Conservation (phyloP, 2,329 filamentous ascomycete genomes). For the Emergomyces pasteurianus region DNA sequence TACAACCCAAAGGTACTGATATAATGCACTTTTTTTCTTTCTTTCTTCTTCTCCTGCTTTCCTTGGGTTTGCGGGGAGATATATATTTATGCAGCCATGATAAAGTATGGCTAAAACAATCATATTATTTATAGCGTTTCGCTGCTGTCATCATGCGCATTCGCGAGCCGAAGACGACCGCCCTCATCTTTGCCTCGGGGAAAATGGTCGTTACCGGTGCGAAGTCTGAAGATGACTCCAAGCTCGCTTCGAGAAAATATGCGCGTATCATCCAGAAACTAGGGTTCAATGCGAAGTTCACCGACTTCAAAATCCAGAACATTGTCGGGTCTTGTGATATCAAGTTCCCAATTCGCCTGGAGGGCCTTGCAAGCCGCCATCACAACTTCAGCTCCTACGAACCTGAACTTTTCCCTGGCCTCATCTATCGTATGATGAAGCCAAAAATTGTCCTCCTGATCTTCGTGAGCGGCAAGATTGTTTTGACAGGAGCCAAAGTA, state of each 20-base stretch:
- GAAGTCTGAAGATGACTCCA: conserved; percentile 95
- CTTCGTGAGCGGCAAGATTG: conserved; percentile 97
- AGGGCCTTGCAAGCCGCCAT: conserved; percentile 90
- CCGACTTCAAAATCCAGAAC: conserved; percentile 99
- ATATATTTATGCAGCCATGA: conserved; percentile 19
- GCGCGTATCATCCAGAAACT: conserved; percentile 99
- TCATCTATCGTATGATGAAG: conserved; percentile 99
- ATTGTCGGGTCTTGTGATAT: conserved; percentile 98
- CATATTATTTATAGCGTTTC: conserved; percentile 60
- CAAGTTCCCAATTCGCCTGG: conserved; percentile 96
- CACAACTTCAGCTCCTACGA: conserved; percentile 99
- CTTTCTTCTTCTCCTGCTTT: not conserved
- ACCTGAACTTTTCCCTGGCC: conserved; percentile 93
- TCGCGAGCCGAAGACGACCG: conserved; percentile 95
- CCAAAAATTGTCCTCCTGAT: conserved; percentile 97
- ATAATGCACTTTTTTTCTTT: conserved; percentile 12
- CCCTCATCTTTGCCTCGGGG: conserved; percentile 92
- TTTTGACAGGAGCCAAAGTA: conserved; percentile 93
- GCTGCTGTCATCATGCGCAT: conserved; percentile 99
- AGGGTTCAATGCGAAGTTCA: conserved; percentile 98
- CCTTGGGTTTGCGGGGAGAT: not conserved
- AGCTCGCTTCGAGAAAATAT: conserved; percentile 93
- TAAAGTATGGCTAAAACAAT: conserved; percentile 34
- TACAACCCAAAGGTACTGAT: conserved; percentile 87
- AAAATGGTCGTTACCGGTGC: conserved; percentile 99